Base-by-base conservation (phyloP, 164 flowering plant species). In the Platanus orientalis region DNA sequence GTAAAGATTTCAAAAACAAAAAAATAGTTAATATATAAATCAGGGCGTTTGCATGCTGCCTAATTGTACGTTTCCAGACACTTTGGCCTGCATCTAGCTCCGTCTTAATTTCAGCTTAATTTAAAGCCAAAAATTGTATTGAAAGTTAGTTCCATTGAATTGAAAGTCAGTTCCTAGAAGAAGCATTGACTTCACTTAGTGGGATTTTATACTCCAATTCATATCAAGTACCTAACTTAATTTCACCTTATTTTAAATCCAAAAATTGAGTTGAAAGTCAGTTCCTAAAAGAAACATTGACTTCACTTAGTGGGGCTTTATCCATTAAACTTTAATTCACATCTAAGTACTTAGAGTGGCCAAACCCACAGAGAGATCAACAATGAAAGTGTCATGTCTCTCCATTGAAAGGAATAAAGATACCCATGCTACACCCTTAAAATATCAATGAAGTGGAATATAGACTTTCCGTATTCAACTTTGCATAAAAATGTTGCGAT, bases 361-460 rank as follows among this genome's bases (percentile, higher is more conserved):
- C 76, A 90, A 72, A 49, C 97, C 95, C 11, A 90, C 95, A 12
- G 95, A 78, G 29, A 90, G 87, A 73, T 90, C 97, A 72, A 92
- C 97, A 74, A 90, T 88, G 81, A 90, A 90, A 57, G 97, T 90
- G 71, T 90, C 97, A 95, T 5, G 97, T 90, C 61, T 90, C 97
- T 67, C 97, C 97, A 84, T 95, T 88, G 79, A 79, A 72, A n/a
- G n/a, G n/a, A n/a, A 17, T 25, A 50, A 55, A 54, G 17, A 44
- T 0, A 57, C 62, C 25, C n/a, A 69, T 5, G 9, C 39, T 17
- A 53, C 42, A 25, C 3, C 49, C 23, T 26, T 16, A 39, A 30
- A 60, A 7, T 29, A 16, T 7, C 45, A 30, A 3, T 10, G 28
- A 58, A 19, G 36, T 10, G 13, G 7, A 17, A 42, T 50, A 10